Base-by-base conservation (phyloP, 1,139 yeast genomes). In the Hansenula sp. region DNA sequence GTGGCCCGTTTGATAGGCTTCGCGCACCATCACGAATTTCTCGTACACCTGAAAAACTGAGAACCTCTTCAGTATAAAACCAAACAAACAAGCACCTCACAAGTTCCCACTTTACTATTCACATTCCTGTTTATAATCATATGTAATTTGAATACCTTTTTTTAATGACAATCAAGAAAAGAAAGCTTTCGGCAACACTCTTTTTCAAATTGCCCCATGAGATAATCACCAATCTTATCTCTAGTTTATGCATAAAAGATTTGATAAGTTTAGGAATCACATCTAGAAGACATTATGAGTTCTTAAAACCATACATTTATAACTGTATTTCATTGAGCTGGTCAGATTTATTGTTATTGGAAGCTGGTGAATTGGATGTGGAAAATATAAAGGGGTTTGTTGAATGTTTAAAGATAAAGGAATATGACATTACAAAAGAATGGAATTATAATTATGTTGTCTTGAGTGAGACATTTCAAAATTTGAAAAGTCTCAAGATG, bases 381-480 rank as follows among this genome's bases (percentile, higher is more conserved):
- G 6, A 21, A 16, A 41, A 44, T 17, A 41, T 38, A 7, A 33
- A 34, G 17, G 41, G 38, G 13, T 27, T 13, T 32, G 54, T 56
- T 6, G 56, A 54, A 38, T 44, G 37, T 7, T 31, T 61, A 13
- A 45, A 52, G 26, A 47, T 61, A 22, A 39, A 50, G 8, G 53
- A 57, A 14, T 45, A 52, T 11, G 53, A 58, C 33, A 43, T 61
- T 12, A 52, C 50, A 21, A 48, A 54, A 31, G 64, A 61, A 41
- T 61, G 65, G 65, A 55, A 56, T 28, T 59, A 56, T 39, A 56
- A 55, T 10, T 57, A 56, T 36, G 51, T 52, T 20, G 37, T 43
- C n/a, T 38, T 59, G n/a, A 52, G 53, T 18, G 27, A 40, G 3
- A 32, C 33, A 6, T 52, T 59, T 32, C 24, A 27, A 8, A 57